Base-by-base conservation (phyloP, 2,329 filamentous ascomycete species). In the Dryadomyces quercus-mongolicae region DNA sequence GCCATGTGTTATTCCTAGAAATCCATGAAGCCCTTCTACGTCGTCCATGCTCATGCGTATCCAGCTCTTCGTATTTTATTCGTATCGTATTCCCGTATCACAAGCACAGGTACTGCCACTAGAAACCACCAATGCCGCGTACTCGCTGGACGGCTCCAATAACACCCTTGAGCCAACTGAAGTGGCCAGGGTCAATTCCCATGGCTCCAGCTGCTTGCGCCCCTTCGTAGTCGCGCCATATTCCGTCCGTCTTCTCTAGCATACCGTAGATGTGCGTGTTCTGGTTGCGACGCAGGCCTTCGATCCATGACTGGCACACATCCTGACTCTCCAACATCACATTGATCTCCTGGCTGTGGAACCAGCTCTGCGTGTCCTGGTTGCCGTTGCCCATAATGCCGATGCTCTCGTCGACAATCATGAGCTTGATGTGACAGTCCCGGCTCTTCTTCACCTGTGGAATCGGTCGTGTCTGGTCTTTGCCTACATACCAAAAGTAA, bases 361-460 rank as follows among this genome's bases (percentile, higher is more conserved):
- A 90, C 82, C 85, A 91, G 20, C 77, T 82, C 66, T 92, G 87
- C 1, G 86, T 90, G 61, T 92, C 87, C 64, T 90, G 84, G 62
- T 91, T 92, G 0, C 86, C 86, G 59, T 80, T 87, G 3, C 86
- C 87, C 65, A 86, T 78, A 40, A 91, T 82, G 2, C 78, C 86
- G 40, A 92, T 75, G 21, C 70, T 69, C 46, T 77, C 78, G 64
- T 92, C 87, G 1, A 80, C 81, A 45, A 91, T 84, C 71, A 91
- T 77, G 2, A 92, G 71, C 65, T 92, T 92, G 64, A 90, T 76
- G 65, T 91, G 87, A 63, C 86, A 90, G 54, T 77, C 81, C 0
- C 87, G 74, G 40, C 77, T 71, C 66, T 86, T 85, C 65, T 77
- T 78, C 3, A 70, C 74, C 52, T 87, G 82, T 52, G 84, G 76